Evolutionary conservation across 2,329 filamentous ascomycete genomes (phyloP).

Genomic region (Calonectria pseudoreteaudii): DNA sequence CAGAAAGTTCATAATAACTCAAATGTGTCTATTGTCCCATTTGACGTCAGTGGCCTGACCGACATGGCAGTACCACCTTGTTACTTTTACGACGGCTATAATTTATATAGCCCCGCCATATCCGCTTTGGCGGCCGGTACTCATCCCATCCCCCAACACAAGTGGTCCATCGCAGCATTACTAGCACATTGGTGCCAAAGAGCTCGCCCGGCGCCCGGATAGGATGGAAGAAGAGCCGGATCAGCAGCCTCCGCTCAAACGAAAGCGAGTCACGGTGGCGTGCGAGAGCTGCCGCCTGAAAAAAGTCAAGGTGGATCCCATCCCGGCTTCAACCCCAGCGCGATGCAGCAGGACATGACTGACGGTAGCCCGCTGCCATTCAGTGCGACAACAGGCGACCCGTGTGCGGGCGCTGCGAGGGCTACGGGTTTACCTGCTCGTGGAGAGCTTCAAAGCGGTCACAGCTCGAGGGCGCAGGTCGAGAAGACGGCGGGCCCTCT

Average conservation of each 20-base stretch:
- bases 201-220: background rate
- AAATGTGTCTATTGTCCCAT: background rate
- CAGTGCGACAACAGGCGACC: background rate
- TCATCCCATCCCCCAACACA: background rate
- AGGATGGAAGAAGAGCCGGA: background rate
- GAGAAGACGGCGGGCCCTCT: background rate
- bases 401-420: background rate
- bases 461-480: background rate
- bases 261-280: background rate
- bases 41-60: background rate
- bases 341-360: background rate
- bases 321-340: background rate
- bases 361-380: background rate
- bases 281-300: background rate
- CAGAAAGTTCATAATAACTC: background rate
- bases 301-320: conserved; percentile 1
- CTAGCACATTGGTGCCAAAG: background rate
- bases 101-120: background rate
- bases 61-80: background rate
- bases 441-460: background rate
- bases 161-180: background rate
- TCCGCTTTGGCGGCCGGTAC: background rate
- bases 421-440: background rate
- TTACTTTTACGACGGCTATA: background rate
- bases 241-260: background rate